Conservation (phyloP, 441 rosid genomes). For the Flueggea neowawraea region DNA sequence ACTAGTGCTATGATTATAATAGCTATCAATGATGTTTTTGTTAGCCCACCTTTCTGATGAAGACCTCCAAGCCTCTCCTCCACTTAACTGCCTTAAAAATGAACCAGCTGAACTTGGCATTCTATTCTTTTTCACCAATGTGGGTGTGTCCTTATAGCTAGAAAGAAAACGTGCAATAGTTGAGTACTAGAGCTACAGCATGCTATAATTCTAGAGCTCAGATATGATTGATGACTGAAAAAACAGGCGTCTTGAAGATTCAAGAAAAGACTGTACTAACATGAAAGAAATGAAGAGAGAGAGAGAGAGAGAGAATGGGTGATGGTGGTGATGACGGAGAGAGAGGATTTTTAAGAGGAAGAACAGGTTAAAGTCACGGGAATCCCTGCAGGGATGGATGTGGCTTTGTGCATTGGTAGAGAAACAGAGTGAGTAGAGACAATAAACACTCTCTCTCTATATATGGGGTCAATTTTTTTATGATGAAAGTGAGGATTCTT, state of each 20-base stretch:
- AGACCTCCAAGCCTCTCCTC: constrained; percentile 53
- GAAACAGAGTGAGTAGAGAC: background rate
- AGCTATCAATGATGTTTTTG: constrained; percentile 19
- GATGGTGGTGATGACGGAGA: background rate
- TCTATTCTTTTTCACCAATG: constrained; percentile 1
- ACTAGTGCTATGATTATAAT: constrained; percentile 11
- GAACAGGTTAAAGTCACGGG: constrained; percentile 43
- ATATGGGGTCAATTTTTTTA: constrained; percentile 5
- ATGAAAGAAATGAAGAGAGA: background rate
- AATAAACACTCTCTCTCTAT: no score
- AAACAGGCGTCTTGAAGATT: no score
- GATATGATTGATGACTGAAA: no score
- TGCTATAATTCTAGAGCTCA: no score
- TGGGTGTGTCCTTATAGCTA: no score
- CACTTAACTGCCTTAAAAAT: constrained; percentile 53
- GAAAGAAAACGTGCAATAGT: no score
- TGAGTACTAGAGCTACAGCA: no score
- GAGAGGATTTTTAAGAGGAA: background rate
- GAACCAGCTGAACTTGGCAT: constrained; percentile 40
- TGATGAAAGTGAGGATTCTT: constrained; percentile 23
- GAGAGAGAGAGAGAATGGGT: background rate
- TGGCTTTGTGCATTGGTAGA: constrained; percentile 5
- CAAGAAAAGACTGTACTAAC: no score
- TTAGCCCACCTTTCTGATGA: constrained; percentile 50
- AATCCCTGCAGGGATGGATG: constrained; percentile 24